Percentiles rank a stretch among this genome's conserved stretches.
phyloP scores from a whole-genome alignment of 1,284 basidiomycete species.

The Puccinia polysora region DNA sequence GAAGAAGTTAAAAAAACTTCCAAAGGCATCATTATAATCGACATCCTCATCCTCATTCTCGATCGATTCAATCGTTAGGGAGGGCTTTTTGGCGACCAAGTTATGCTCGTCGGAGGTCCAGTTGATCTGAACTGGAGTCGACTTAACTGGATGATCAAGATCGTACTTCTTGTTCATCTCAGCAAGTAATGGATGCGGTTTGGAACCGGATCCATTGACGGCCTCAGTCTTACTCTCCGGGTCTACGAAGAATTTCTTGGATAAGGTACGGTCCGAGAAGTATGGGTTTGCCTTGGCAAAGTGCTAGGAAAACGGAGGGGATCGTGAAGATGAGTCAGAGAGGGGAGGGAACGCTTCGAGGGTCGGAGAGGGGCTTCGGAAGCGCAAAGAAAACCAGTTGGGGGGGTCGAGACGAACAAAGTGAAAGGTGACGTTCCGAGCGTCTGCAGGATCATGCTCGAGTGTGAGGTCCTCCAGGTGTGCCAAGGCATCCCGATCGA shows the following conservation, averaged over 20 bases:
- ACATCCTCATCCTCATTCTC: background rate
- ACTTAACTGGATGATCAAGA: background rate
- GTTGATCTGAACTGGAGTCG: background rate
- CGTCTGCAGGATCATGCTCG: background rate
- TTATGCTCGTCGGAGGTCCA: conserved; percentile 3
- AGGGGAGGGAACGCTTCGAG: too few species aligned
- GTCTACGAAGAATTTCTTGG: background rate
- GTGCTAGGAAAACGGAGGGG: too few species aligned
- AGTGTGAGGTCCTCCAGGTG: background rate
- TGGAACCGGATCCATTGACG: background rate
- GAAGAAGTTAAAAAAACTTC: conserved; percentile 12
- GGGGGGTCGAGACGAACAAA: too few species aligned
- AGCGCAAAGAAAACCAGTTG: background rate
- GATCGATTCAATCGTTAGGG: too few species aligned
- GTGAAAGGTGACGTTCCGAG: background rate
- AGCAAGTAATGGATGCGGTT: too few species aligned
- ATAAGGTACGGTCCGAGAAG: background rate
- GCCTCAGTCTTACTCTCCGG: background rate
- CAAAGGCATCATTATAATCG: background rate
- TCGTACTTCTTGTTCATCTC: background rate
- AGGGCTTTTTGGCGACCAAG: background rate
- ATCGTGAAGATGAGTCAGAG: too few species aligned
- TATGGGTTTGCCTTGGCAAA: background rate
- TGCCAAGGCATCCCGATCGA: background rate
- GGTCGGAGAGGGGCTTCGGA: background rate